phyloP scores from a whole-genome alignment of 2,329 filamentous ascomycete species.

The Canariomyces notabilis region DNA sequence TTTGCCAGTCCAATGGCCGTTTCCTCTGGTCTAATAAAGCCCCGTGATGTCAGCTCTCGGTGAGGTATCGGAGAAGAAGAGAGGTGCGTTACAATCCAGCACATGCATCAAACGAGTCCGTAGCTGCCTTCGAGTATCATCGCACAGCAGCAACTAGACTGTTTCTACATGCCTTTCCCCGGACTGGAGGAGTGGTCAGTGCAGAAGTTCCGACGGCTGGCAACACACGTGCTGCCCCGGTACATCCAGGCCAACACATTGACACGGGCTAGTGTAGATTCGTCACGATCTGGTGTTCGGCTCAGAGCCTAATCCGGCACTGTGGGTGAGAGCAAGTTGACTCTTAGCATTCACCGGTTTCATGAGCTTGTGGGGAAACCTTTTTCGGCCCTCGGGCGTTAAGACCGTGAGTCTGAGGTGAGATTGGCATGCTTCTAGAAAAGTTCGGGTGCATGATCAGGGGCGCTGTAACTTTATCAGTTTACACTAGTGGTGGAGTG shows the following conservation, averaged over 20 bases:
- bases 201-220: slow-evolving; percentile 18
- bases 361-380: slow-evolving; percentile 11
- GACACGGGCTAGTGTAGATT: too few relatives aligned
- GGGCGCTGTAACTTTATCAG: too few relatives aligned
- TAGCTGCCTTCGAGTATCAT: slow-evolving; percentile 9
- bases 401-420: slow-evolving; percentile 3
- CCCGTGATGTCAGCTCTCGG: neutral
- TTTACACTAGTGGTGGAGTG: too few relatives aligned
- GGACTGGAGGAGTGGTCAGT: slow-evolving; percentile 10
- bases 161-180: slow-evolving; percentile 15
- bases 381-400: slow-evolving; percentile 12
- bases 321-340: slow-evolving; percentile 5
- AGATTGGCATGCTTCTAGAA: slow-evolving; percentile 21
- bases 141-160: slow-evolving; percentile 22
- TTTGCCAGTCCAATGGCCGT: too few relatives aligned
- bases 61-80: neutral
- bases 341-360: too few relatives aligned
- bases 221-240: slow-evolving; percentile 12
- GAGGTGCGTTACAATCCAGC: too few relatives aligned
- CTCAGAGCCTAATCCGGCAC: too few relatives aligned
- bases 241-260: too few relatives aligned
- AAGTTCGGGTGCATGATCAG: slow-evolving; percentile 11
- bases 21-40: too few relatives aligned
- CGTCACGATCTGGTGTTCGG: too few relatives aligned
- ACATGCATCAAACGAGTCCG: too few relatives aligned